Base-by-base conservation (phyloP, 768 basidiomycete genomes). In the Boletus tylopilopsis region DNA sequence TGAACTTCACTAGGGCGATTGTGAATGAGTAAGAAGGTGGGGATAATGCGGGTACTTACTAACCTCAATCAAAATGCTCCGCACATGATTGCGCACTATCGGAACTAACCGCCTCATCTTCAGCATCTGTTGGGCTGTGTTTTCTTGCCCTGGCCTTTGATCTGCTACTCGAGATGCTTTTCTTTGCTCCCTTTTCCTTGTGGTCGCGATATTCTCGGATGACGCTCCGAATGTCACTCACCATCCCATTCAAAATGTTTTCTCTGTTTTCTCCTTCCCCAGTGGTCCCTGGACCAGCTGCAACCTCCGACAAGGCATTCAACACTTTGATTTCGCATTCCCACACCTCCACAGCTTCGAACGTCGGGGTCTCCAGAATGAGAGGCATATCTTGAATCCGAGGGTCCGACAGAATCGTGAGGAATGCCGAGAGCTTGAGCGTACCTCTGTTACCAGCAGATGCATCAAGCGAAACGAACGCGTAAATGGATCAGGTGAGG, bases 361-460 rank as follows among this genome's bases (percentile, higher is more conserved):
- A 81, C 23, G 76, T 78, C 1, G 87, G 88, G 0, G 92, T 93
- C 62, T 94, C 91, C 13, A 93, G 76, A 27, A 94, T 81, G 30
- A 94, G 75, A 2, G 90, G 90, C 29, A 93, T 84, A 38, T 76
- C 64, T 48, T 81, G 77, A 24, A 83, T 74, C 16, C 88, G 81
- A 5, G 76, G 70, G 60, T 93, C 90, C 9, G 77, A 76, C 45
- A 92, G 71, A 42, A 91, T 79, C 51, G 80, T 74, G 25, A 73
- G 69, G 67, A 93, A 93, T 0, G 81, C 73, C 1, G 59, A 53
- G 5, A 92, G 71, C 9, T 80, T 80, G 34, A 93, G 75, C 41
- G 82, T 69, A 1, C 91, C 91, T 8, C 87, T 91, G 30, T 11
- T 10, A 37, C 42, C 34, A 12, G 7, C 15, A 49, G 41, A 43